Base-by-base conservation (phyloP, 1,284 basidiomycete genomes). In the Moesziomyces globuligerus region DNA sequence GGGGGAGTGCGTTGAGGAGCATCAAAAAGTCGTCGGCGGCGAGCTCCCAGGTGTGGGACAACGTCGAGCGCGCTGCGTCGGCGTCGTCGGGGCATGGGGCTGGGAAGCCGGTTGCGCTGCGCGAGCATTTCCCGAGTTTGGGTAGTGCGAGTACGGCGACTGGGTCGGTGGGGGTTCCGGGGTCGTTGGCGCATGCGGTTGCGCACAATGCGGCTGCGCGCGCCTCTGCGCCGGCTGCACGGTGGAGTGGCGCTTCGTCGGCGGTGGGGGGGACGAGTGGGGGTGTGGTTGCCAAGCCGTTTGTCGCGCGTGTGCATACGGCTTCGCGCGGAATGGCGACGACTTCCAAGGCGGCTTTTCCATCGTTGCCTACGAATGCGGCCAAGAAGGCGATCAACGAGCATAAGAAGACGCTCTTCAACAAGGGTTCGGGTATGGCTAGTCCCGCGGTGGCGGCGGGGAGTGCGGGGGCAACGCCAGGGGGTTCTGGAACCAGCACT, bases 51-150 rank as follows among this genome's bases (percentile, higher is more conserved):
- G 87, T 96, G 0, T 93, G 88, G 89, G 92, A 92, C 72, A 89
- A 92, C 23, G 93, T 96, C 37, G 93, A 92, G 20, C 88, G 88
- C 52, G 93, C 92, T 0, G 93, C 92, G 1, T 62, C 59, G 9
- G 49, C 71, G 1, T 59, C 61, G 0, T 71, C 67, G 2, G 66
- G 62, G 3, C 70, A 72, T 34, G 56, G 56, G 1, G 60, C 61
- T 3, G 61, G 60, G 0, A 46, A 44, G 42, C 72, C 75, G 0
- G 49, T 48, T 0, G 61, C 55, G 5, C 54, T 62, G 7, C 47
- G 62, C 0, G 58, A 72, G 44, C 72, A 76, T 32, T 81, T 81
- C 24, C 79, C 78, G 13, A 48, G 57, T 4, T 50, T 81, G 4
- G 58, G 65, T 10, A 37, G 24, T 8, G 15, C 36, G 25, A 50